phyloP scores from a whole-genome alignment of 345 rosid species.

The Corchorus capsularis region DNA sequence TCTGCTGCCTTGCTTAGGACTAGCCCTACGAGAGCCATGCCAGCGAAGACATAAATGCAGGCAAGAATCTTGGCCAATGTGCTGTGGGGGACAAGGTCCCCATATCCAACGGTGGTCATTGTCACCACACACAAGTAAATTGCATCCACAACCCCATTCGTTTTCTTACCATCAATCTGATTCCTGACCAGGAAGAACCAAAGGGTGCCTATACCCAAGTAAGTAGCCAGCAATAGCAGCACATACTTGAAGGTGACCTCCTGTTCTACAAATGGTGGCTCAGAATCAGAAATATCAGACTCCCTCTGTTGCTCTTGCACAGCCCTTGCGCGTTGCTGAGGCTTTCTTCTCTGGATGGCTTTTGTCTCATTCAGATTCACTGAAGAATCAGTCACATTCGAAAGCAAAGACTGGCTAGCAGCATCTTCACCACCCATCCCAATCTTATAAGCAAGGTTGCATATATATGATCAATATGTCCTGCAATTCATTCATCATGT shows the following conservation, averaged over 20 bases:
- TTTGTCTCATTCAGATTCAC: slow-evolving; percentile 21
- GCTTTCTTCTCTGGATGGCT: slow-evolving; percentile 36
- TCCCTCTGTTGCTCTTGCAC: slow-evolving; percentile 19
- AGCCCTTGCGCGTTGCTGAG: background rate
- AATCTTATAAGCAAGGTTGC: background rate
- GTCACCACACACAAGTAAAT: slow-evolving; percentile 56
- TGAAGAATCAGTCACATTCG: slow-evolving; percentile 17
- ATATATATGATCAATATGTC: background rate
- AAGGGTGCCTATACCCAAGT: slow-evolving; percentile 45
- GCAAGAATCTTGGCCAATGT: slow-evolving; percentile 44
- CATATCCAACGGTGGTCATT: slow-evolving; percentile 61
- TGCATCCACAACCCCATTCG: slow-evolving; percentile 51
- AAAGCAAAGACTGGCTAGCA: slow-evolving; percentile 36
- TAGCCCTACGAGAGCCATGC: slow-evolving; percentile 52
- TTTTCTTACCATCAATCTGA: slow-evolving; percentile 53
- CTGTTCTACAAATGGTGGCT: slow-evolving; percentile 21
- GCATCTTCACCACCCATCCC: slow-evolving; percentile 42
- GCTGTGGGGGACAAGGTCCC: slow-evolving; percentile 56
- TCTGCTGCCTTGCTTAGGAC: slow-evolving; percentile 57
- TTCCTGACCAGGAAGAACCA: slow-evolving; percentile 44
- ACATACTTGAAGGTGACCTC: slow-evolving; percentile 32
- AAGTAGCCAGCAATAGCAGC: slow-evolving; percentile 25
- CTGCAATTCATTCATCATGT: background rate
- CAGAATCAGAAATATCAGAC: slow-evolving; percentile 16
- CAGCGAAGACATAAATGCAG: slow-evolving; percentile 43